Percentiles rank a stretch among this genome's conserved stretches.
Conservation (phyloP, 352 stramenopile species). For the Pythium periplocum region DNA sequence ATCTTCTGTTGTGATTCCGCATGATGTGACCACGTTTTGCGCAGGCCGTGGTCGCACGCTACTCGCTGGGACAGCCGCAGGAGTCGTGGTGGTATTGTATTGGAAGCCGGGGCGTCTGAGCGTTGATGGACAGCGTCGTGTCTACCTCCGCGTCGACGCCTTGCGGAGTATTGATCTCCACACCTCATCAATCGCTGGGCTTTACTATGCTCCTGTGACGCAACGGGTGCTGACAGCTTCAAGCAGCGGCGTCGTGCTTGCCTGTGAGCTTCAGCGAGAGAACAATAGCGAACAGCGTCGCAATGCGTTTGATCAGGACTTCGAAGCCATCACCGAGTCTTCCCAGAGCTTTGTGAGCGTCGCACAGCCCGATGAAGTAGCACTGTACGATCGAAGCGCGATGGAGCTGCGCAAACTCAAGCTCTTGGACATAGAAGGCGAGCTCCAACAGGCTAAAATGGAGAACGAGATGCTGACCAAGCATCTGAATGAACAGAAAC, state of each 20-base stretch:
- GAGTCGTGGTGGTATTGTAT: constrained; percentile 37
- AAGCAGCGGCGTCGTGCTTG: constrained; percentile 33
- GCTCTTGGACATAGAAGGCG: constrained; percentile 51
- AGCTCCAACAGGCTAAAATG: constrained; percentile 62
- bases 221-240: constrained; percentile 38
- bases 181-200: constrained; percentile 29
- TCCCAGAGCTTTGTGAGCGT: constrained; percentile 13
- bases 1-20: constrained; percentile 3
- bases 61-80: constrained; percentile 36
- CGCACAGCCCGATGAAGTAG: constrained; percentile 52
- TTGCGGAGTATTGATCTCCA: constrained; percentile 45
- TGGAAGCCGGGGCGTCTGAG: constrained; percentile 31
- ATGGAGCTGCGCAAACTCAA: constrained; percentile 46
- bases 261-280: constrained; percentile 18
- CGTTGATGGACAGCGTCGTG: constrained; percentile 7
- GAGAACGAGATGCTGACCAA: constrained; percentile 67
- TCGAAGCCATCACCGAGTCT: constrained; percentile 1
- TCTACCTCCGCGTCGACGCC: constrained; percentile 18
- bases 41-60: constrained; percentile 28
- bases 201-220: constrained; percentile 30
- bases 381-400: constrained; percentile 47
- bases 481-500: constrained; percentile 41
- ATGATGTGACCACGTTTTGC: constrained; percentile 40
- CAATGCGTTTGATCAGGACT: constrained; percentile 6
- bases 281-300: background rate